Evolutionary conservation across 495 filamentous ascomycete genomes (phyloP), one percentile per base, ranked within the genome.

Genomic region (Hypomontagnella monticulosa): DNA sequence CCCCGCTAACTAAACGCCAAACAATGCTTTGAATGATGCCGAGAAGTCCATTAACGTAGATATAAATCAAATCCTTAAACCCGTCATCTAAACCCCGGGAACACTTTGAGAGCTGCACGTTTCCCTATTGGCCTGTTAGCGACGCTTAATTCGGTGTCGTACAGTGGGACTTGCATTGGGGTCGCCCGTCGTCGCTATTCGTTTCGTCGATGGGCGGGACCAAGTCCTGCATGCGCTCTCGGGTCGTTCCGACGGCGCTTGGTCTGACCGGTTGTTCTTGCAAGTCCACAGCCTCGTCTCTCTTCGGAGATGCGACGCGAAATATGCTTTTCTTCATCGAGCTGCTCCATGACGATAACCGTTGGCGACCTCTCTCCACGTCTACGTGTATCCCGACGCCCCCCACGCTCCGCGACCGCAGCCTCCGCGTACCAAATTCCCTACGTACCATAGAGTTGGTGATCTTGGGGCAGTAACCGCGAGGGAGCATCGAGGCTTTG

Each of bases 371-470:
- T 20, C 59, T 66, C 49, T 70, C 61, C 4, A 66, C 67, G 20
- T 70, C 67, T 8, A 70, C 57, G 27, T 58, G 50, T 43, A 59
- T 63, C 12, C 61, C 23, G 1, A 34, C 37, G 20, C 67, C 48
- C 1, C 70, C 23, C 1, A 34, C 37, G 20, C 67, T 44, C 1
- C 70, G 61, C 11, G 77, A 75, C 34, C 80, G 67, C 58, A 87
- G 66, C 32, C 76, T 73, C 42, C 85, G 77, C 4, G 85, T 70
- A 7, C 81, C 81, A 6, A 87, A 80, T 74, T 96, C 92, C 20
- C 88, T 83, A 9, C 89, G 82, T 4, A 95, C 91, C 86, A 95
- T 93, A 16, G 83, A 81, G 69, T 94, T 94, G n/a, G 92, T 96
- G 32, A 96, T 84, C 1, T 79, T 79, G 0, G 91, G 87, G 50